Evolutionary conservation across 1,139 yeast species (phyloP).

Genomic region (Diutina siamensis): DNA sequence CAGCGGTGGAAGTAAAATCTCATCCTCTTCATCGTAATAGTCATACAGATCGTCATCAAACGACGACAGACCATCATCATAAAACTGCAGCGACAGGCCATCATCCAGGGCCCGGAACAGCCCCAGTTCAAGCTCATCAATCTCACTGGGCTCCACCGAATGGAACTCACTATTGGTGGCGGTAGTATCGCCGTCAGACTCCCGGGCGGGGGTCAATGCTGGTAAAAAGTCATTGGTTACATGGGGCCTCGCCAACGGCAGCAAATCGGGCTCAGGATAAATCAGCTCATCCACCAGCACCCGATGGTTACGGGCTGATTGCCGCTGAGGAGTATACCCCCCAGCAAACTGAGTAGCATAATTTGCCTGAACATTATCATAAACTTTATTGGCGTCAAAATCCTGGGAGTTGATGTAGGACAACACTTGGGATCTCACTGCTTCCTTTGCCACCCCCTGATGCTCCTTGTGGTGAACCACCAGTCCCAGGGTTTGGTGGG

Average conservation of each 20-base stretch:
- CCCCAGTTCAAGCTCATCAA: background rate
- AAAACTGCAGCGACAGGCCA: constrained; percentile 6
- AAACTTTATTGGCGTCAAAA: constrained; percentile 26
- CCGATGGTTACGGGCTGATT: background rate
- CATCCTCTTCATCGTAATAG: constrained; percentile 12
- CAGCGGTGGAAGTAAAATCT: constrained; percentile 35
- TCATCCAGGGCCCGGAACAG: constrained; percentile 5
- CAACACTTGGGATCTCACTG: constrained; percentile 14
- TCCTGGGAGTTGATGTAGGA: constrained; percentile 17
- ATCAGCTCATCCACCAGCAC: background rate
- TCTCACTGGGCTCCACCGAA: background rate
- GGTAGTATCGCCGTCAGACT: background rate
- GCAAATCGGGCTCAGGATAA: constrained; percentile 11
- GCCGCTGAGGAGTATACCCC: constrained; percentile 11
- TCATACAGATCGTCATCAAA: constrained; percentile 8
- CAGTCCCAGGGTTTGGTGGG: constrained; percentile 2
- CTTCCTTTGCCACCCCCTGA: constrained; percentile 1
- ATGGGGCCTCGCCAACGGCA: constrained; percentile 6
- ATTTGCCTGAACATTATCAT: constrained; percentile 23
- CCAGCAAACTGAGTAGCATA: constrained; percentile 22
- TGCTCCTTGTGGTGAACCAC: constrained; percentile 4
- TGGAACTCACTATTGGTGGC: background rate
- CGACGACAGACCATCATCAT: constrained; percentile 6
- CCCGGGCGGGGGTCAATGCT: background rate
- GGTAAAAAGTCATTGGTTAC: background rate